Evolutionary conservation across 768 basidiomycete species (phyloP), one percentile per base, ranked within the genome.

Genomic region (Tylopilus felleus): DNA sequence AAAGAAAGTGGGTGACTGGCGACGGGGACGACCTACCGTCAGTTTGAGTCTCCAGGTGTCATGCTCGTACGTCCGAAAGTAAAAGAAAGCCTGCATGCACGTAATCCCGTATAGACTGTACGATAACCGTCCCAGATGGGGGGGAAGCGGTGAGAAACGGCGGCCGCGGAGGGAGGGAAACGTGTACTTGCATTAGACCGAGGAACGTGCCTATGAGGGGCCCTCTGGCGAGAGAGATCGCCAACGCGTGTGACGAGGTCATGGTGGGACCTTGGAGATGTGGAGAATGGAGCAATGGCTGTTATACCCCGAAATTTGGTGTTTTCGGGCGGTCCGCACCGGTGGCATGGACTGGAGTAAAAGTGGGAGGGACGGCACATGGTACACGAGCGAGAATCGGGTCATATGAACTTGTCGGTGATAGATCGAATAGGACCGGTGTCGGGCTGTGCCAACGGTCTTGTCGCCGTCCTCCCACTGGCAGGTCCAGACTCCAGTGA

Each of bases 191-290:
- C 68, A 51, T 16, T 21, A 64, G 25, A 29, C 62, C 60, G 13
- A 70, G 33, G 16, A 66, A 65, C 0, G 64, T 61, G 31, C 68
- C 68, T 13, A 70, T 29, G 40, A 69, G 64, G 1, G 66, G 68
- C 0, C 68, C 68, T 55, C 68, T 55, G 3, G 33, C 52, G n/a
- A 67, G 58, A 2, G 61, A 43, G 21, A 57, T 44, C 5, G 44
- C 63, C 13, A 36, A 9, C 9, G 38, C 40, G 13, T 29, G 6
- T 13, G 45, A 16, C 35, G 49, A 5, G 27, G 63, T 47, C 60
- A 62, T 65, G 29, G 25, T 5, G n/a, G 31, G 40, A n/a, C 9
- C n/a, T 19, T 19, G n/a, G 38, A 19, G 16, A 9, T 38, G 38
- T 19, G 38, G 14, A 19, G 33, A 13, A 6, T 35, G 33, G 25